phyloP scores from a whole-genome alignment of 371 early-diverging fungal species.

The Chytridiales sp. region DNA sequence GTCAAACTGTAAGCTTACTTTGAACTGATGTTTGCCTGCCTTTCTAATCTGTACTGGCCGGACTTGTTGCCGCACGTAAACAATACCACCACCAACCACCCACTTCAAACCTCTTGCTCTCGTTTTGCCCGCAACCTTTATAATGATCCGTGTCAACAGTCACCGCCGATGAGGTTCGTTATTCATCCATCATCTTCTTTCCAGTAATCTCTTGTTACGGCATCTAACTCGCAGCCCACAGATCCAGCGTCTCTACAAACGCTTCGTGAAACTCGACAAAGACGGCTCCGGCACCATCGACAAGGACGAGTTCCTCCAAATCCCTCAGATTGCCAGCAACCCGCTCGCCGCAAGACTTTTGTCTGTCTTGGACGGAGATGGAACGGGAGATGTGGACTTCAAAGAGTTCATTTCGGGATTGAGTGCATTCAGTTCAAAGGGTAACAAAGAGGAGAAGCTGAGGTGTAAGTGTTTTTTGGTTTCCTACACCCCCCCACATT shows the following conservation, averaged over 20 bases:
- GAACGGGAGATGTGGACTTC: slow-evolving; percentile 97
- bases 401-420: slow-evolving; percentile 94
- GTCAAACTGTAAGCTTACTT: slow-evolving; percentile 55
- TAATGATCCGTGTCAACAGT: slow-evolving; percentile 11
- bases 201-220: neutral
- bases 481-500: neutral
- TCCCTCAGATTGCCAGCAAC: slow-evolving; percentile 93
- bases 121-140: too few species aligned
- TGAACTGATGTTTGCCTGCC: too few species aligned
- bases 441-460: slow-evolving; percentile 89
- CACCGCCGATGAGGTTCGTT: slow-evolving; percentile 23
- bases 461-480: slow-evolving; percentile 61
- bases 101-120: too few species aligned
- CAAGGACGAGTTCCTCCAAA: slow-evolving; percentile 85
- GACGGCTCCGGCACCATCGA: slow-evolving; percentile 93
- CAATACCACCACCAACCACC: too few species aligned
- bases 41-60: too few species aligned
- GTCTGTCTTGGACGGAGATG: slow-evolving; percentile 95
- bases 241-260: slow-evolving; percentile 94
- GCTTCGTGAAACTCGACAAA: slow-evolving; percentile 95
- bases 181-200: neutral
- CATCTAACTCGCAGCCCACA: slow-evolving; percentile 30
- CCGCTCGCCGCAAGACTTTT: slow-evolving; percentile 93
- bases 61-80: too few species aligned
- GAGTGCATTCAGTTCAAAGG: slow-evolving; percentile 88